Conservation (phyloP, 2,329 filamentous ascomycete genomes). For the Anthostomella pinea region DNA sequence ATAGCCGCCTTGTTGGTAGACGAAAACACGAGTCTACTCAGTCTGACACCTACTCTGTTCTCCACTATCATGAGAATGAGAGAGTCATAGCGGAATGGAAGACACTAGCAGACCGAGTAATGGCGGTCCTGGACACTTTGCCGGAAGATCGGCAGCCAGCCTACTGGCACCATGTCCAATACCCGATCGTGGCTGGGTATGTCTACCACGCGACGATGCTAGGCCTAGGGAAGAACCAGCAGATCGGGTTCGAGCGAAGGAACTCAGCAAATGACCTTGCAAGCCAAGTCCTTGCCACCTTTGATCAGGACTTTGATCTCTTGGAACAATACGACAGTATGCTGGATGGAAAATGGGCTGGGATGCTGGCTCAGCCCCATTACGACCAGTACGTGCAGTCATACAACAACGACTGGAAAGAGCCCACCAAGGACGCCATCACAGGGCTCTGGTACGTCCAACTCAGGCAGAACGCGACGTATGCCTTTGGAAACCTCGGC, state of each 20-base stretch:
- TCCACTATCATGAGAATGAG: slow-evolving; percentile 61
- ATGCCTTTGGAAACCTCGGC: slow-evolving; percentile 53
- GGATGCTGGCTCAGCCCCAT: slow-evolving; percentile 50
- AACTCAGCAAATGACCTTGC: slow-evolving; percentile 53
- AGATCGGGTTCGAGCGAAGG: slow-evolving; percentile 54
- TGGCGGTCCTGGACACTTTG: slow-evolving; percentile 43
- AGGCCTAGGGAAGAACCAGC: slow-evolving; percentile 48
- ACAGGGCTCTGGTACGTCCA: slow-evolving; percentile 53
- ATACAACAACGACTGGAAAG: slow-evolving; percentile 56
- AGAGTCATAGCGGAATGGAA: slow-evolving; percentile 51
- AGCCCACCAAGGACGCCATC: slow-evolving; percentile 54
- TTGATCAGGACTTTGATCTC: slow-evolving; percentile 49
- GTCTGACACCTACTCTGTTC: slow-evolving; percentile 51
- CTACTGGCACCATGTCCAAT: slow-evolving; percentile 60
- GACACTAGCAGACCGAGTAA: slow-evolving; percentile 42
- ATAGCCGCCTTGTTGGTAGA: slow-evolving; percentile 46
- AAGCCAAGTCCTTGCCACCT: slow-evolving; percentile 43
- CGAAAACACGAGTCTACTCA: slow-evolving; percentile 61
- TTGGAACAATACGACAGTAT: slow-evolving; percentile 50
- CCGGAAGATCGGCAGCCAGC: slow-evolving; percentile 44
- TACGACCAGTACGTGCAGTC: slow-evolving; percentile 47
- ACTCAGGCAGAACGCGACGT: slow-evolving; percentile 43
- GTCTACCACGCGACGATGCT: slow-evolving; percentile 48
- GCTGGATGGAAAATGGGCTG: slow-evolving; percentile 53
- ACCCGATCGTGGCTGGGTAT: slow-evolving; percentile 57